Conservation (phyloP, 495 filamentous ascomycete species). For the Antarctomyces pellizariae region DNA sequence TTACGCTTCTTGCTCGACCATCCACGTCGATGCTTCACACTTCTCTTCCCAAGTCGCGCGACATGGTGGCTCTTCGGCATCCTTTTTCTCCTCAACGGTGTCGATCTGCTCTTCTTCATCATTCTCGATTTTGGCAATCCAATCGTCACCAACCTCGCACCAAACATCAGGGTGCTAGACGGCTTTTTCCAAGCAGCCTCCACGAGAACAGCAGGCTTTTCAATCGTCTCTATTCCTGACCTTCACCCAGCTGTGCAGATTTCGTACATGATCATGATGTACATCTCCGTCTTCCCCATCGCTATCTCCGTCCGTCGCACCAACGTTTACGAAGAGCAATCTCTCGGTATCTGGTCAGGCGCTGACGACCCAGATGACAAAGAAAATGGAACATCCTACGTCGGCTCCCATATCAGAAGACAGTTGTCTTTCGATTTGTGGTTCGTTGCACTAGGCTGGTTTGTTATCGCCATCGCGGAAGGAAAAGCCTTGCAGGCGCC, state of each 20-base stretch:
- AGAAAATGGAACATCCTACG: conserved; percentile 45
- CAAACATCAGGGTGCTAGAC: conserved; percentile 50
- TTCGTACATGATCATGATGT: conserved; percentile 97
- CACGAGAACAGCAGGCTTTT: conserved; percentile 74
- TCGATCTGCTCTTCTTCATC: conserved; percentile 76
- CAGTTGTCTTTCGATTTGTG: conserved; percentile 89
- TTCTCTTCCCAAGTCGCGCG: conserved; percentile 73
- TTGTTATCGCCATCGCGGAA: conserved; percentile 72
- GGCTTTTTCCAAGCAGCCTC: conserved; percentile 73
- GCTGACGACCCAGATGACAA: conserved; percentile 22
- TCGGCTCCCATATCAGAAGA: conserved; percentile 65
- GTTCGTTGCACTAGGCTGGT: conserved; percentile 77
- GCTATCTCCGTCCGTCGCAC: conserved; percentile 83
- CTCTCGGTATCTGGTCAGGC: conserved; percentile 51
- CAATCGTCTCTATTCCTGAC: conserved; percentile 46
- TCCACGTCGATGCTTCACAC: conserved; percentile 80
- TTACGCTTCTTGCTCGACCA: conserved; percentile 79
- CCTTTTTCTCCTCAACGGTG: conserved; percentile 53
- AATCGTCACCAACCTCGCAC: conserved; percentile 32
- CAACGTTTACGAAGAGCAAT: conserved; percentile 92
- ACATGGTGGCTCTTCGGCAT: conserved; percentile 91
- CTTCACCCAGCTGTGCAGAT: conserved; percentile 85
- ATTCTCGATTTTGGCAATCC: conserved; percentile 62
- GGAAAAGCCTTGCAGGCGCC: conserved; percentile 31
- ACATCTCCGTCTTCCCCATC: conserved; percentile 90